A percentile compares a stretch with the other conserved stretches of the same genome.
These are phyloP conservation scores for Allomyces macrogynus DNA, from an alignment of 192 early-diverging fungal genomes.

Conservation along the genomic window DNA sequence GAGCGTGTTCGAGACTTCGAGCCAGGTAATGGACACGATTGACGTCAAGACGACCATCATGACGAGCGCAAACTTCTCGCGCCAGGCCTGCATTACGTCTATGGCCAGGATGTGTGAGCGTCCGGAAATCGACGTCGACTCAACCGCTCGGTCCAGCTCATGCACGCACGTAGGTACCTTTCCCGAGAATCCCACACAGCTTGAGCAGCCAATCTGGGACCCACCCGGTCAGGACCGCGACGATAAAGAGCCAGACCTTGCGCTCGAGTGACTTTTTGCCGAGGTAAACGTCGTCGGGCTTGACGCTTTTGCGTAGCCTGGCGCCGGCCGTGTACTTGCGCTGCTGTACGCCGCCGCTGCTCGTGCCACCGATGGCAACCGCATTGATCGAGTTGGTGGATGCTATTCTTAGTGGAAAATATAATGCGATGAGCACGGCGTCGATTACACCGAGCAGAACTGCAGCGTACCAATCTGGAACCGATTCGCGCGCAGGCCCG, in stretches of 20 bases:
- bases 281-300: background rate
- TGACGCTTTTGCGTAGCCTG: background rate
- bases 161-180: conserved; percentile 18
- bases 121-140: too few species aligned
- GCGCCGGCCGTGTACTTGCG: too few species aligned
- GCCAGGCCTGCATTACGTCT: background rate
- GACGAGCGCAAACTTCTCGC: conserved; percentile 3
- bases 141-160: too few species aligned
- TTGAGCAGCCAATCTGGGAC: background rate
- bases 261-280: background rate
- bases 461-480: too few species aligned
- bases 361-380: too few species aligned
- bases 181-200: background rate
- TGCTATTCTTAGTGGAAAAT: too few species aligned
- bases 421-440: too few species aligned
- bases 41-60: conserved; percentile 1
- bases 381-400: too few species aligned
- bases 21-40: background rate
- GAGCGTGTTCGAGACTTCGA: background rate
- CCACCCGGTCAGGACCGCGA: background rate
- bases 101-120: too few species aligned
- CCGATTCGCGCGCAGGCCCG: too few species aligned
- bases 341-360: too few species aligned
- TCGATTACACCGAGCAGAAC: too few species aligned
- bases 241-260: background rate